phyloP scores from a whole-genome alignment of 2,329 filamentous ascomycete genomes.

The Neopestalotiopsis sp. region DNA sequence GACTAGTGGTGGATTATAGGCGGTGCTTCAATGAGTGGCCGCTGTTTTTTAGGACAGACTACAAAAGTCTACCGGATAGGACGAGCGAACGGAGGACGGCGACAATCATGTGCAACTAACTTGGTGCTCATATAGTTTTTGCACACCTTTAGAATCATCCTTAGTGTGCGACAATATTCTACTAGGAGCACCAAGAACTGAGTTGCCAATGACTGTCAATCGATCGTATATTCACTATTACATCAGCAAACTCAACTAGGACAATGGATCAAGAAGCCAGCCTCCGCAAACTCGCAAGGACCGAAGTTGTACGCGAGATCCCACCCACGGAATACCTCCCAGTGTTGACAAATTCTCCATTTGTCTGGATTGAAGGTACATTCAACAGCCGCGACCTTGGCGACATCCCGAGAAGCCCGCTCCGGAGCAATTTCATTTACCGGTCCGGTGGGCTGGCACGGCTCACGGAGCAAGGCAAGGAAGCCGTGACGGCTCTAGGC shows the following conservation, averaged over 20 bases:
- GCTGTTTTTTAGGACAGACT: too few species aligned
- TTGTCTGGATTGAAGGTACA: conserved; percentile 50
- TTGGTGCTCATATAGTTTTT: too few species aligned
- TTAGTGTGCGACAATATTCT: too few species aligned
- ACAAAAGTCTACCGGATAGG: too few species aligned
- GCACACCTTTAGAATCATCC: too few species aligned
- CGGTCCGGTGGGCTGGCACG: conserved; percentile 50
- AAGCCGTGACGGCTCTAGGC: conserved; percentile 41
- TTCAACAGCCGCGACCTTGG: conserved; percentile 60
- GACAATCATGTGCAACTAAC: too few species aligned
- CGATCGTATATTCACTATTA: background rate
- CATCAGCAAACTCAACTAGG: background rate
- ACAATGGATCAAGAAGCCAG: conserved; percentile 32
- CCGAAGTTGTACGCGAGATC: conserved; percentile 46
- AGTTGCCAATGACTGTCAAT: too few species aligned
- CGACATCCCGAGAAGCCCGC: conserved; percentile 43
- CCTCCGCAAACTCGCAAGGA: conserved; percentile 45
- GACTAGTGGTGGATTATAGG: background rate
- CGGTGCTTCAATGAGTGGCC: too few species aligned
- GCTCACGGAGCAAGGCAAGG: conserved; percentile 40
- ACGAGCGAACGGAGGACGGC: too few species aligned
- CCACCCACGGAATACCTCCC: conserved; percentile 40
- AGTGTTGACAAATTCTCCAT: conserved; percentile 48
- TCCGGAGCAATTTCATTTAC: conserved; percentile 49
- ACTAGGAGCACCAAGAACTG: too few species aligned